Percentiles rank a stretch among this genome's conserved stretches.
Evolutionary conservation across 2,329 filamentous ascomycete species (phyloP).

Genomic region (Biscogniauxia marginata): DNA sequence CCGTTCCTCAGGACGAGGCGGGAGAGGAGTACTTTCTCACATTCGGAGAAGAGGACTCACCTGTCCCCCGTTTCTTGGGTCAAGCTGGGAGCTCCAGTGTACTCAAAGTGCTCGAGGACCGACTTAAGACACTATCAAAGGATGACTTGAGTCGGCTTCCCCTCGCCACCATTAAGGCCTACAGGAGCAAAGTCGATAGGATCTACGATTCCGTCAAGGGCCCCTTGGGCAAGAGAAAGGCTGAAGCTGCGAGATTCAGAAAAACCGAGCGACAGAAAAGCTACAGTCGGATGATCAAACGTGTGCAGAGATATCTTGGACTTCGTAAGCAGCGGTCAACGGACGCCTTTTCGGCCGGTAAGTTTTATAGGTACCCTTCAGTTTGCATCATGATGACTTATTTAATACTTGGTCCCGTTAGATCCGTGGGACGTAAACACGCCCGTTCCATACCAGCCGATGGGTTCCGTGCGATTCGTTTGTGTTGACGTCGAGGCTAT

Average conservation of each 20-base stretch:
- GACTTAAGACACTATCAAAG: slow-evolving; percentile 37
- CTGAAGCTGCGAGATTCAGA: slow-evolving; percentile 45
- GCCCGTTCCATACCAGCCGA: slow-evolving; percentile 45
- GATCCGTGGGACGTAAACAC: slow-evolving; percentile 32
- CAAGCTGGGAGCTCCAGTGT: slow-evolving; percentile 45
- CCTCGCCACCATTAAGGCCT: slow-evolving; percentile 42
- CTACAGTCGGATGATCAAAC: slow-evolving; percentile 57
- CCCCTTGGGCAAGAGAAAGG: slow-evolving; percentile 40
- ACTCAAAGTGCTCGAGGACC: slow-evolving; percentile 30
- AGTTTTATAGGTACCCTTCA: neutral
- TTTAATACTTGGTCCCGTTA: slow-evolving; percentile 4
- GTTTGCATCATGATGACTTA: slow-evolving; percentile 1
- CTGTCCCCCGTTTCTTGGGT: slow-evolving; percentile 67
- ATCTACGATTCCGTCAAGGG: slow-evolving; percentile 50
- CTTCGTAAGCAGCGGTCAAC: slow-evolving; percentile 45
- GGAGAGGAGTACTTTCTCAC: slow-evolving; percentile 56
- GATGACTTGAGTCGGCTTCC: slow-evolving; percentile 37
- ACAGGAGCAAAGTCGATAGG: slow-evolving; percentile 53
- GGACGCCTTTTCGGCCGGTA: slow-evolving; percentile 5
- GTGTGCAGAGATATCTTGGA: slow-evolving; percentile 69
- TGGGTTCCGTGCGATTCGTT: slow-evolving; percentile 66
- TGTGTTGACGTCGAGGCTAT: slow-evolving; percentile 81
- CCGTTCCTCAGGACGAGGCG: slow-evolving; percentile 54
- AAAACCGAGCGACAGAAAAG: slow-evolving; percentile 48
- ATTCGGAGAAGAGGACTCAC: slow-evolving; percentile 61